Evolutionary conservation across 768 basidiomycete species (phyloP), one percentile per base, ranked within the genome.

Genomic region (Mycena capillaripes): DNA sequence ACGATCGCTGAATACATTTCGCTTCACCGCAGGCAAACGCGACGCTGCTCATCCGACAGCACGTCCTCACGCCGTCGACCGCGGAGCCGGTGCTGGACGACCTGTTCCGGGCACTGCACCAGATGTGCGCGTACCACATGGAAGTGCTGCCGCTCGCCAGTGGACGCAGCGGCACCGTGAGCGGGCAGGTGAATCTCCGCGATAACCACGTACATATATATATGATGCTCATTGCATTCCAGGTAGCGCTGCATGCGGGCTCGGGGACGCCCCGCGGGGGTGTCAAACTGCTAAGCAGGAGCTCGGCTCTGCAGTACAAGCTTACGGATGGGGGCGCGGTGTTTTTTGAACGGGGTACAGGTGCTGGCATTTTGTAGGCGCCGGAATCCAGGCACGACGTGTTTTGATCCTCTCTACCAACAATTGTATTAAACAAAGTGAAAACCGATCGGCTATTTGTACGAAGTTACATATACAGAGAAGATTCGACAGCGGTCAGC

Each of bases 301-400:
- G 83, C 60, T 78, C 83, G 1, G 92, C 93, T 0, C 71, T 94
- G 10, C 93, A 95, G 70, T 96, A 95, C 79, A 85, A 90, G 57
- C 81, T 95, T 71, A 89, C 90, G 19, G 95, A 95, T 72, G 80
- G 82, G 10, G 87, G 91, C 4, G 88, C 89, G 2, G 81, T 89
- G 0, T 95, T 91, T 82, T 95, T 96, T 76, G 88, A 91, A 68
- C 88, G 90, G 70, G 94, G 94, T 6, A 95, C 90, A 17, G 89
- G 90, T 16, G 86, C 85, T 36, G 91, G 88, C 1, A 89, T 95
- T 42, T 29, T 69, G 23, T 69, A 70, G 34, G 32, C 29, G 55
- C 21, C 11, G 21, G 32, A 30, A 32, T 8, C 27, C 14, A 3
- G 12, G n/a, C n/a, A 29, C 25, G 30, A 10, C 10, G 21, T 32